Evolutionary conservation across 2,329 filamentous ascomycete genomes (phyloP), one percentile per base, ranked within the genome.

Genomic region (Cladobotryum protrusum): DNA sequence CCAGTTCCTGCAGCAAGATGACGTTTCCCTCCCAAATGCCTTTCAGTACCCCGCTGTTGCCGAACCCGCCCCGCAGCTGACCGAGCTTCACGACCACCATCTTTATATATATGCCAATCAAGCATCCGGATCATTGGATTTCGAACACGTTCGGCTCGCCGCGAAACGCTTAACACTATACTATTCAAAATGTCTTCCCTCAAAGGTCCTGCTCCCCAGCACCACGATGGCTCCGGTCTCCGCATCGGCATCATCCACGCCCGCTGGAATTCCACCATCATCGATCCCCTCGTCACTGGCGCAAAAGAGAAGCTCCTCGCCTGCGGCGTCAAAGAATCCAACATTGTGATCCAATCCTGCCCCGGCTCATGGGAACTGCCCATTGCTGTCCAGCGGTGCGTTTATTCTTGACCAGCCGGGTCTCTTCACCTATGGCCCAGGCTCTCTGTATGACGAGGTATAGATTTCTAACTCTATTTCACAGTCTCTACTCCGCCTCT

Each of bases 221-320:
- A 77, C 59, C 76, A 82, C 68, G 76, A 85, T 65, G 86, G 87
- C 68, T 82, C 82, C 61, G 76, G 75, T 63, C 81, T 99, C 56
- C 89, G 93, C 65, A 85, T 99, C 66, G 92, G 87, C 65, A 97
- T 99, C 65, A 81, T 99, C 52, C 93, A 97, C 73, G 92, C 92
- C 52, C 85, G 93, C 62, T 99, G 93, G 93, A 99, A 99, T 74
- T 78, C 78, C 57, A 79, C 78, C 58, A 89, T 99, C 66, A 96
- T 97, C 69, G 83, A 87, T 52, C 83, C 89, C 47, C 83, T 99
- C 50, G 78, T 99, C 54, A 75, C 79, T 47, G 93, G 93, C 57
- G 82, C 88, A 42, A 88, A 86, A 70, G 85, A 85, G 60, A 85
- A 85, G 64, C 83, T 99, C 49, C 73, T 85, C 33, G 80, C 80